Conservation (phyloP, 345 rosid species). For the Erysimum cheiranthoides region DNA sequence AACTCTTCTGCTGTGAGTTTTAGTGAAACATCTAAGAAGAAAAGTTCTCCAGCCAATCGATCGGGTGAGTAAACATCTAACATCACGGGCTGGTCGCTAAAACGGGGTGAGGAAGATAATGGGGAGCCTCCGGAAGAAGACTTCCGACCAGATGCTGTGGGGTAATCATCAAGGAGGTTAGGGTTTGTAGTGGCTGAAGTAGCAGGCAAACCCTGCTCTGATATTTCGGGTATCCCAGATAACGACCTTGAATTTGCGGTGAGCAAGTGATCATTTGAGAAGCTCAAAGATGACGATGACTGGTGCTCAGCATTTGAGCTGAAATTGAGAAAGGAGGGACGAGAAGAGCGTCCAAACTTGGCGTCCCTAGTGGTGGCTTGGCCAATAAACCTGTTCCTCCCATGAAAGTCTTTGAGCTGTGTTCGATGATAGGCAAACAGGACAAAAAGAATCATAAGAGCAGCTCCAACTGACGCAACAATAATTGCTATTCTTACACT, state of each 20-base stretch:
- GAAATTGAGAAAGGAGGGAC: conserved; percentile 72
- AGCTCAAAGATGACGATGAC: conserved; percentile 74
- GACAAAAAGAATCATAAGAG: conserved; percentile 66
- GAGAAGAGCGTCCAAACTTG: conserved; percentile 64
- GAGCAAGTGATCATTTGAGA: conserved; percentile 91
- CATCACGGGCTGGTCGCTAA: conserved; percentile 70
- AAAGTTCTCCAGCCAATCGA: conserved; percentile 90
- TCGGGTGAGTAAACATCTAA: conserved; percentile 94
- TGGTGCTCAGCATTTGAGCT: conserved; percentile 61
- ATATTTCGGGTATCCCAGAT: conserved; percentile 68
- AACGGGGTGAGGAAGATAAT: conserved; percentile 74
- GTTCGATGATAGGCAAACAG: conserved; percentile 74
- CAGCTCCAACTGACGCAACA: conserved; percentile 73
- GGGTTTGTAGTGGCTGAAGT: conserved; percentile 53
- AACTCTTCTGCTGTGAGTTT: conserved; percentile 88
- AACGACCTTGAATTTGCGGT: conserved; percentile 81
- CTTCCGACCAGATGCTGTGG: conserved; percentile 69
- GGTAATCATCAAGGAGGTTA: conserved; percentile 62
- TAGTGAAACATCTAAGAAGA: conserved; percentile 75
- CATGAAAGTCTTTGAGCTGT: conserved; percentile 65
- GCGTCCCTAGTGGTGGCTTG: conserved; percentile 56
- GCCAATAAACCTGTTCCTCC: conserved; percentile 56
- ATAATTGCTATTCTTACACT: conserved; percentile 68
- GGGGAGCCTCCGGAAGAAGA: conserved; percentile 82
- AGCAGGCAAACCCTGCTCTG: conserved; percentile 56